Evolutionary conservation across 2,329 filamentous ascomycete genomes (phyloP).

Genomic region (Leptographium procerum): DNA sequence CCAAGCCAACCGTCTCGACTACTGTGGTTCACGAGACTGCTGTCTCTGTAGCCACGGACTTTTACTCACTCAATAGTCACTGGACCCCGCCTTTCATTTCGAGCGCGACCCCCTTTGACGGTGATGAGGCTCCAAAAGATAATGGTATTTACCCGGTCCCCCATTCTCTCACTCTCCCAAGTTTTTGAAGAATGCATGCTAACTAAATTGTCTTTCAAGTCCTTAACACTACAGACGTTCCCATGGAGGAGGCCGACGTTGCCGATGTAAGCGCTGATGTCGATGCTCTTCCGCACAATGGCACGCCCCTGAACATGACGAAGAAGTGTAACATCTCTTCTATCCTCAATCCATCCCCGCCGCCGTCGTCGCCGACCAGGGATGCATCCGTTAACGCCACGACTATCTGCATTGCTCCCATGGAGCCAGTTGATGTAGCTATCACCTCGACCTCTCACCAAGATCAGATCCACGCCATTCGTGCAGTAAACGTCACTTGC

Average conservation of each 20-base stretch:
- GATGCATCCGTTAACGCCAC: neutral
- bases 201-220: neutral
- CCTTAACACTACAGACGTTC: neutral
- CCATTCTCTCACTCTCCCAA: too few species aligned
- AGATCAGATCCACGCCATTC: neutral
- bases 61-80: neutral
- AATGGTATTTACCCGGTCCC: neutral
- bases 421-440: neutral
- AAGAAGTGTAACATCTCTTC: constrained; percentile 11
- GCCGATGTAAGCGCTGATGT: neutral
- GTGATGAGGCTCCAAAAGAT: neutral
- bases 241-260: neutral
- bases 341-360: constrained; percentile 11
- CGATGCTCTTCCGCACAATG: neutral
- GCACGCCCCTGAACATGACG: neutral
- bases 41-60: neutral
- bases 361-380: neutral
- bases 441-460: neutral
- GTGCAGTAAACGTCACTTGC: neutral
- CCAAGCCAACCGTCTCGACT: neutral
- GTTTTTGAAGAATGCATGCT: neutral
- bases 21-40: neutral
- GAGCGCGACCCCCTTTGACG: neutral
- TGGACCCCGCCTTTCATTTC: neutral
- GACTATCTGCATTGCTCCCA: neutral